These are phyloP conservation scores for Kuraishia piskuri DNA, from an alignment of 805 yeast genomes.

Conservation along the genomic window DNA sequence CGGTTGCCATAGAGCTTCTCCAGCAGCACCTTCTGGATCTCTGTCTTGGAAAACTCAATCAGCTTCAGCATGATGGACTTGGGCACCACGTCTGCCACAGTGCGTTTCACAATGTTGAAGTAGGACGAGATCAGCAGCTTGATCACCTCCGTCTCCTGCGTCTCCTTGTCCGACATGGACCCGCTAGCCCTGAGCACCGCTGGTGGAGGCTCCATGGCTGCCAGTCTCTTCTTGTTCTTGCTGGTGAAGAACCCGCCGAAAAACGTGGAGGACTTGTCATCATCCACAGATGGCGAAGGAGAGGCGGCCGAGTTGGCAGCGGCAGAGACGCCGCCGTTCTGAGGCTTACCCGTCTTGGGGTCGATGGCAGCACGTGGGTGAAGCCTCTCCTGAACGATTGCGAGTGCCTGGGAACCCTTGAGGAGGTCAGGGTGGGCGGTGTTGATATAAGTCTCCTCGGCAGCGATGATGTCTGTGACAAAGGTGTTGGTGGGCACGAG, in stretches of 20 bases:
- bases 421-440: slow-evolving; percentile 96
- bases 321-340: slow-evolving; percentile 14
- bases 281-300: slow-evolving; percentile 25
- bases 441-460: slow-evolving; percentile 92
- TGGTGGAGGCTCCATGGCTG: slow-evolving; percentile 97
- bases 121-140: slow-evolving; percentile 86
- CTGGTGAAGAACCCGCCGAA: slow-evolving; percentile 93
- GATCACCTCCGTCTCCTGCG: slow-evolving; percentile 95
- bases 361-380: slow-evolving; percentile 77
- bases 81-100: slow-evolving; percentile 89
- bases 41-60: slow-evolving; percentile 75
- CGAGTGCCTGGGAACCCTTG: slow-evolving; percentile 93
- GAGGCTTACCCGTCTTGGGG: slow-evolving; percentile 84
- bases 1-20: slow-evolving; percentile 77
- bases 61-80: slow-evolving; percentile 92
- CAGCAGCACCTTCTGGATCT: slow-evolving; percentile 82
- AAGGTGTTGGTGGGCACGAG: slow-evolving; percentile 80
- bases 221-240: slow-evolving; percentile 88
- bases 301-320: slow-evolving; percentile 20
- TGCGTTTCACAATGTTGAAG: slow-evolving; percentile 86
- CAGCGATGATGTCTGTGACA: slow-evolving; percentile 70
- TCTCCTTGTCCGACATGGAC: slow-evolving; percentile 87
- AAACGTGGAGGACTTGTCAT: slow-evolving; percentile 64
- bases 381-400: slow-evolving; percentile 80
- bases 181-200: slow-evolving; percentile 90